These are phyloP conservation scores for Neophaeococcomyces mojaviensis DNA, from an alignment of 2,329 filamentous ascomycete genomes.

Conservation along the genomic window DNA sequence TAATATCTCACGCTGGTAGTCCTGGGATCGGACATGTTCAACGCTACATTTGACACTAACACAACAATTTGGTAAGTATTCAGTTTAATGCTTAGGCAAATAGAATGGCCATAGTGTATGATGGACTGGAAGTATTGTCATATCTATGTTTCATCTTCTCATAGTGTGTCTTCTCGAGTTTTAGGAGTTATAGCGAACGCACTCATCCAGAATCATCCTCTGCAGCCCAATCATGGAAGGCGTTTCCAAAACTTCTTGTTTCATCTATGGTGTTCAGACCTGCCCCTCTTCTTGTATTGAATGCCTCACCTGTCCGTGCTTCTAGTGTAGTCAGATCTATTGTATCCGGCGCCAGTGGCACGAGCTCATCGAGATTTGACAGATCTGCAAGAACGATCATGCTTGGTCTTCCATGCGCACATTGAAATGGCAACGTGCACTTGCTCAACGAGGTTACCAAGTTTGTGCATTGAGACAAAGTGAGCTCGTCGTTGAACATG, in stretches of 20 bases:
- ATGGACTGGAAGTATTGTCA: too few species aligned
- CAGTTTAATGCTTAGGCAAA: too few species aligned
- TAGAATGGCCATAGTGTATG: too few species aligned
- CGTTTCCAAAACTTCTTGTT: constrained; percentile 5
- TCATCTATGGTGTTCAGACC: constrained; percentile 1
- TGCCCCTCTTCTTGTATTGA: not conserved
- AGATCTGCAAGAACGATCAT: constrained; percentile 39
- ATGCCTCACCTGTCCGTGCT: too few species aligned
- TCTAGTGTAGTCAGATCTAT: not conserved
- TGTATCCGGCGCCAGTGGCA: not conserved
- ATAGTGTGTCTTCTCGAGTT: too few species aligned
- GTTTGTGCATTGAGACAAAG: constrained; percentile 30
- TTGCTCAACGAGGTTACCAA: constrained; percentile 32
- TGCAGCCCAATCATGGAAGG: constrained; percentile 8
- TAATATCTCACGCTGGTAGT: too few species aligned
- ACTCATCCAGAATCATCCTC: too few species aligned
- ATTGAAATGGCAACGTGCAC: constrained; percentile 44
- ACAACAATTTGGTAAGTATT: too few species aligned
- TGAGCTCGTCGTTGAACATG: constrained; percentile 44
- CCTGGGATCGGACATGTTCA: too few species aligned
- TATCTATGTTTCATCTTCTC: too few species aligned
- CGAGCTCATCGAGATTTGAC: not conserved
- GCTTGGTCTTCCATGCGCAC: constrained; percentile 43
- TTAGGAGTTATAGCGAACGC: too few species aligned
- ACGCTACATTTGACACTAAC: too few species aligned